phyloP scores from a whole-genome alignment of 176 grass and related monocot genomes.

The Oryza longistaminata region DNA sequence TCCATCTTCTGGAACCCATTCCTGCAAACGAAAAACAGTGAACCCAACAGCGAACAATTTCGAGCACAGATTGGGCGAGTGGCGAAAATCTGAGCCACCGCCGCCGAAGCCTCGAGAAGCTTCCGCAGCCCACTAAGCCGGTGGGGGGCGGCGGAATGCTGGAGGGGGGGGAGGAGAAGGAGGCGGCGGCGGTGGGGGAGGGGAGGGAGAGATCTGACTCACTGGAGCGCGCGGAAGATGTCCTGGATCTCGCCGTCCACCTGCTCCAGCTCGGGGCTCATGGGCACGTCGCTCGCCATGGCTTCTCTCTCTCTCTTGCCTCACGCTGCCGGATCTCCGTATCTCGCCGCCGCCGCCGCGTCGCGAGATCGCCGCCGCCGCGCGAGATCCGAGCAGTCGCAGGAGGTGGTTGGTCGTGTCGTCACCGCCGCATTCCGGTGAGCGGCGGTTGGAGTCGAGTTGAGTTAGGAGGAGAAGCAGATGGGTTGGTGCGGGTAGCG shows the following conservation, averaged over 20 bases:
- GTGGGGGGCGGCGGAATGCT: neutral
- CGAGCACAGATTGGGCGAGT: neutral
- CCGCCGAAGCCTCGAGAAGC: neutral
- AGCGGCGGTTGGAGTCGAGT: slow-evolving; percentile 22
- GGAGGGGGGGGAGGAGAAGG: neutral
- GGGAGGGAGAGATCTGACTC: slow-evolving; percentile 38
- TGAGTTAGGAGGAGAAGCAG: neutral
- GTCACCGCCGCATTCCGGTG: slow-evolving; percentile 29
- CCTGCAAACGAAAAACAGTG: slow-evolving; percentile 44
- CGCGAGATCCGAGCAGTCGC: neutral
- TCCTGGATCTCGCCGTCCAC: slow-evolving; percentile 95
- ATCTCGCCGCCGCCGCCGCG: neutral
- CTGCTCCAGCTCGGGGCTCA: slow-evolving; percentile 92
- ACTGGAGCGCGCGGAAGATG: slow-evolving; percentile 96
- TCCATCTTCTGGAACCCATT: slow-evolving; percentile 99
- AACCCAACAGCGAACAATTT: neutral
- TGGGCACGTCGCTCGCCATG: slow-evolving; percentile 78
- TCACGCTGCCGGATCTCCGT: neutral
- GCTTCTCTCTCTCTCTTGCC: neutral
- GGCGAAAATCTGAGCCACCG: neutral
- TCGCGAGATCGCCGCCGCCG: neutral
- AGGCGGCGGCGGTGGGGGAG: neutral
- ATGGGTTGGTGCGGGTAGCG: slow-evolving; percentile 4
- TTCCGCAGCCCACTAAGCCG: neutral
- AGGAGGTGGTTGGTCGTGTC: neutral